Evolutionary conservation across 1,284 basidiomycete species (phyloP), one percentile per base, ranked within the genome.

Genomic region (Apiotrichum sp.): DNA sequence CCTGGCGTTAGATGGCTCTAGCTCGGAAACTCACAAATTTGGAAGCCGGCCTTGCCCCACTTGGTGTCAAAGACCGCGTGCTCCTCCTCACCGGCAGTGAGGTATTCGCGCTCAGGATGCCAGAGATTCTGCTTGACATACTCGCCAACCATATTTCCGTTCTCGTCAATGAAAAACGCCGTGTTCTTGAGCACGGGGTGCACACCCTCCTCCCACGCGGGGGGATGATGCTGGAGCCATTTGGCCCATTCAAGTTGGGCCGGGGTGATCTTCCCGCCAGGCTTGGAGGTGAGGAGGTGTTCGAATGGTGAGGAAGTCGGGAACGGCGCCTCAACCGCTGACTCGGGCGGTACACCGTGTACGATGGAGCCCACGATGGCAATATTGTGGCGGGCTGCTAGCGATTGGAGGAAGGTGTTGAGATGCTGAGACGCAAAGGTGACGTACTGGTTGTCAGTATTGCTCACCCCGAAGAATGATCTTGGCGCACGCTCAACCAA

Each of bases 91-190:
- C 75, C 74, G 1, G 71, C 49, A 2, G 63, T 64, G 1, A 77
- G 62, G 56, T 75, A 75, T 4, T 73, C 65, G 58, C 72, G 57
- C 62, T 77, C 76, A 10, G 73, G 70, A 55, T 75, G 73, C 76
- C 76, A 77, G 3, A 77, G 59, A 58, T 76, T 76, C 43, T 61
- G 62, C 63, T 77, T 77, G 7, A 66, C 59, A 56, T 76, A 77
- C 35, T 64, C 49, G 0, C 70, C 70, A 3, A 62, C 32, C 4
- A 69, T 41, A 29, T 65, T 50, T 3, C 72, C 73, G 6, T 52
- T 59, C 9, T 62, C 66, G 55, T 75, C 68, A 50, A 74, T 67
- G 57, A 68, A 74, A 60, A 73, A 74, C 7, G 74, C 74, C 6
- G 66, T 71, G 55, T 76, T 75, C 32, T 61, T 48, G 46, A 73